Evolutionary conservation across 176 grass and related monocot genomes (phyloP).

Genomic region (Alopecurus myosuroides): DNA sequence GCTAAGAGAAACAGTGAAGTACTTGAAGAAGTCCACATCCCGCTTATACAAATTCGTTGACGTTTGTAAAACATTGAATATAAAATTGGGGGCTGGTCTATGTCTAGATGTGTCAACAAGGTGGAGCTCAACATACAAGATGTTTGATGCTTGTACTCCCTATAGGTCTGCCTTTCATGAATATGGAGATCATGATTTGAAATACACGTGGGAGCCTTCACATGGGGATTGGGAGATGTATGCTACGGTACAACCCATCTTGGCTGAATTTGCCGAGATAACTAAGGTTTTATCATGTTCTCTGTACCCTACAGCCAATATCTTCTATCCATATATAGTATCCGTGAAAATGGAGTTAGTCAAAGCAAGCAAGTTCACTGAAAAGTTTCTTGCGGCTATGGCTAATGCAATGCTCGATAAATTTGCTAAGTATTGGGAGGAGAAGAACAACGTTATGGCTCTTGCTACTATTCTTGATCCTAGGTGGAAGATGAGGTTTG

Average conservation of each 20-base stretch:
- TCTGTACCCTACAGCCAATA: not conserved
- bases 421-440: not conserved
- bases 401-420: not conserved
- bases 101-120: not conserved
- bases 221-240: not conserved
- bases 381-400: not conserved
- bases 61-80: not conserved
- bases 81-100: not conserved
- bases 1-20: not conserved
- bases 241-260: not conserved
- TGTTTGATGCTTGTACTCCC: not conserved
- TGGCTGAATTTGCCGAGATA: not conserved
- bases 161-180: not conserved
- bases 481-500: no score
- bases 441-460: not conserved
- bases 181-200: not conserved
- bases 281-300: not conserved
- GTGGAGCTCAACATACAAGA: not conserved
- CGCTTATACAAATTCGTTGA: not conserved
- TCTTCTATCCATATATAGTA: not conserved
- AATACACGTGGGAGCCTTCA: not conserved
- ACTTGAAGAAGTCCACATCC: not conserved
- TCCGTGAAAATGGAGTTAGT: not conserved
- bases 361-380: not conserved
- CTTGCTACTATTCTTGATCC: not conserved